Evolutionary conservation across 768 basidiomycete species (phyloP).

Genomic region (Pluteus cervinus): DNA sequence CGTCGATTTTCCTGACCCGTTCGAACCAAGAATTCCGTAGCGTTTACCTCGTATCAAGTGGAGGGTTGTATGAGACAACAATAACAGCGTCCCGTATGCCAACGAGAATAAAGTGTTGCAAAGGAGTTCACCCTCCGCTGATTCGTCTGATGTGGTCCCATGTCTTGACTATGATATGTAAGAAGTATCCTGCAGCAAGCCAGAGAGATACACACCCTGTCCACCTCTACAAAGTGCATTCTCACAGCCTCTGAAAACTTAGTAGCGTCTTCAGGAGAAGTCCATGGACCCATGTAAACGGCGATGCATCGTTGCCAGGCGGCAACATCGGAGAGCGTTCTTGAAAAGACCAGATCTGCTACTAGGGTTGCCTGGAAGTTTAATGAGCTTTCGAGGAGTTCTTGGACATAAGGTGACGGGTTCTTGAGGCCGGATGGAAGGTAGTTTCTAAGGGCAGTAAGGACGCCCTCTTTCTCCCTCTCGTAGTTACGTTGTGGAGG

Average conservation of each 20-base stretch:
- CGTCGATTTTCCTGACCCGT: constrained; percentile 94
- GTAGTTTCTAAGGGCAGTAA: constrained; percentile 51
- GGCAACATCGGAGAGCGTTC: constrained; percentile 46
- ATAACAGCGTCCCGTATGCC: constrained; percentile 89
- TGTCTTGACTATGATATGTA: constrained; percentile 47
- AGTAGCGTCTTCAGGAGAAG: constrained; percentile 40
- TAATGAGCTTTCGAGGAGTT: constrained; percentile 54
- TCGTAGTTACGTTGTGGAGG: constrained; percentile 66
- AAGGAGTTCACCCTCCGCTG: constrained; percentile 77
- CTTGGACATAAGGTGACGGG: constrained; percentile 35
- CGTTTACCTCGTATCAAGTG: constrained; percentile 85
- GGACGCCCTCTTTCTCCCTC: constrained; percentile 51
- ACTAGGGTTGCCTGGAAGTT: constrained; percentile 70
- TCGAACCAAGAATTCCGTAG: constrained; percentile 95
- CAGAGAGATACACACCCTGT: constrained; percentile 45
- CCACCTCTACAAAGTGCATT: constrained; percentile 69
- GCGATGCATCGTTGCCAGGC: constrained; percentile 71
- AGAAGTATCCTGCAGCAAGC: constrained; percentile 3
- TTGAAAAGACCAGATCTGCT: constrained; percentile 65
- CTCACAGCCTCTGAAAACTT: constrained; percentile 61
- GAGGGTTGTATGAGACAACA: constrained; percentile 90
- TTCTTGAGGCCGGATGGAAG: constrained; percentile 45
- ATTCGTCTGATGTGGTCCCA: constrained; percentile 31
- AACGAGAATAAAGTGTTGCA: constrained; percentile 94
- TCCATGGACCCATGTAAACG: constrained; percentile 67